Evolutionary conservation across 371 early-diverging fungal species (phyloP).

Genomic region (Fennellomyces sp.): DNA sequence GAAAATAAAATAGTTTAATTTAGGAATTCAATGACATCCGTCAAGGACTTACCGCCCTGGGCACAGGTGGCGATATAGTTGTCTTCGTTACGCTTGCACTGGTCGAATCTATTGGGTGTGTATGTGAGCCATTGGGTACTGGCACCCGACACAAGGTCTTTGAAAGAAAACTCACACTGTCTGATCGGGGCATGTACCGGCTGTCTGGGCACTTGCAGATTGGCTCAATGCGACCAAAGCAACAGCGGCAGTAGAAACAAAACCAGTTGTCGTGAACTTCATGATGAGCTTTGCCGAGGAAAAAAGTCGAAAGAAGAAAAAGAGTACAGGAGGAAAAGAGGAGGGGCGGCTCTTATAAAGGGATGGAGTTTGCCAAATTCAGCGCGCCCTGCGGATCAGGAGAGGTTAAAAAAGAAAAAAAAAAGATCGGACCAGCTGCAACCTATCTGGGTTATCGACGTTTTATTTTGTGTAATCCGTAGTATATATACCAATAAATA

Average conservation of each 20-base stretch:
- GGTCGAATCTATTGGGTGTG: slow-evolving; percentile 22
- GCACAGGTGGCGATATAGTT: slow-evolving; percentile 18
- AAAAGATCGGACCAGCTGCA: not conserved
- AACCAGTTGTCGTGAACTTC: slow-evolving; percentile 5
- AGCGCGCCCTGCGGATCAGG: slow-evolving; percentile 1
- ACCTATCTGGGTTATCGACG: not conserved
- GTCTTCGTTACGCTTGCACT: slow-evolving; percentile 32
- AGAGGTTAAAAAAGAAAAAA: not conserved
- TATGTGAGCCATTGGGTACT: not conserved
- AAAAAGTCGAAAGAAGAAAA: slow-evolving; percentile 13
- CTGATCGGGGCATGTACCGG: slow-evolving; percentile 28
- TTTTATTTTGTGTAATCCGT: not conserved
- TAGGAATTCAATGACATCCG: not conserved
- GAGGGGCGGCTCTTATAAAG: not conserved
- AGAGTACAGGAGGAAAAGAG: not conserved
- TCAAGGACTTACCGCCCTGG: slow-evolving; percentile 12
- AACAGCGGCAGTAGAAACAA: slow-evolving; percentile 5
- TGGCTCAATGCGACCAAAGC: slow-evolving; percentile 11
- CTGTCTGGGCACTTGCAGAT: slow-evolving; percentile 8
- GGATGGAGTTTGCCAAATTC: not conserved
- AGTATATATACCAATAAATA: too few species aligned
- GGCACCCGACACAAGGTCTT: too few species aligned
- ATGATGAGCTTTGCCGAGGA: slow-evolving; percentile 4
- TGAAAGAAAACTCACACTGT: slow-evolving; percentile 25
- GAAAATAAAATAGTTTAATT: not conserved